Percentiles rank a stretch among this genome's conserved stretches.
Evolutionary conservation across 192 early-diverging fungal species (phyloP).

Genomic region (Rhizophagus prolifer): DNA sequence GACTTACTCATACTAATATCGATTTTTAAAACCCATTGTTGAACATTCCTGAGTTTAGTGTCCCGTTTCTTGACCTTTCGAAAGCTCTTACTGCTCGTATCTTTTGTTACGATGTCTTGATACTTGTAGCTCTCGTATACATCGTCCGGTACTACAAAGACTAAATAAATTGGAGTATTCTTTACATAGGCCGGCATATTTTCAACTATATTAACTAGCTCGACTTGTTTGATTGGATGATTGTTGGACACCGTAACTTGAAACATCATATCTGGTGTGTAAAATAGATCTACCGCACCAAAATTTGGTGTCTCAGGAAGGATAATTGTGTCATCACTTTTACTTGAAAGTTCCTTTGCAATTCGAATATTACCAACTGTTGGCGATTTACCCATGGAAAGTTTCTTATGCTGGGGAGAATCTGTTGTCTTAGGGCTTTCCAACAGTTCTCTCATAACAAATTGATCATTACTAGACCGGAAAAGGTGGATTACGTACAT

Average conservation of each 20-base stretch:
- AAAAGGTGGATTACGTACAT: slow-evolving; percentile 4
- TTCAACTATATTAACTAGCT: neutral
- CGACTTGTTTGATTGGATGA: neutral
- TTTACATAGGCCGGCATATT: neutral
- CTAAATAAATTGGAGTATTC: neutral
- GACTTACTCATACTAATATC: neutral
- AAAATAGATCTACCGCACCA: neutral
- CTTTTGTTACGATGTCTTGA: neutral
- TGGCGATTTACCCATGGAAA: neutral
- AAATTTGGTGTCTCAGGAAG: neutral
- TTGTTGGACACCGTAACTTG: neutral
- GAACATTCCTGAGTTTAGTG: neutral
- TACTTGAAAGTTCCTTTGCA: neutral
- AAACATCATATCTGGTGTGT: neutral
- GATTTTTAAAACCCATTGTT: neutral
- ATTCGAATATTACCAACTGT: neutral
- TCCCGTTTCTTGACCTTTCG: neutral
- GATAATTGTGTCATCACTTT: neutral
- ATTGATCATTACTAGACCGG: neutral
- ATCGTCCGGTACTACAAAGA: neutral
- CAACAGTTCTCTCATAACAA: neutral
- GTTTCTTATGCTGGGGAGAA: neutral
- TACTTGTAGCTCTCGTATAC: neutral
- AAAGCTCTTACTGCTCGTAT: neutral
- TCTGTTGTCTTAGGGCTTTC: neutral